phyloP scores from a whole-genome alignment of 2,329 filamentous ascomycete genomes.

The Xenosphaeropsis pyriputrescens region DNA sequence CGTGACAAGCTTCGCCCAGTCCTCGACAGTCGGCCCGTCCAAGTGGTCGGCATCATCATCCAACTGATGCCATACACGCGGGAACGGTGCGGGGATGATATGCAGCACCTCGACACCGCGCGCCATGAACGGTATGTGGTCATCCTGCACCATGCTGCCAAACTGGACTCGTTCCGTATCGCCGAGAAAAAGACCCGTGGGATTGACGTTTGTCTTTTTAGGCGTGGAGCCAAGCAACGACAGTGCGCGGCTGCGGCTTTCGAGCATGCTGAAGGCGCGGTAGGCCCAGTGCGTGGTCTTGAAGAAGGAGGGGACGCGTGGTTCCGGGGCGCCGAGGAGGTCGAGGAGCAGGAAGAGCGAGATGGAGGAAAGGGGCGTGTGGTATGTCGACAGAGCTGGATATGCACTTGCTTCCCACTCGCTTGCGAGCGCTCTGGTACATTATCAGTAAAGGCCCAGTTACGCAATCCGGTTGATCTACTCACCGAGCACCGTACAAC shows the following conservation, averaged over 20 bases:
- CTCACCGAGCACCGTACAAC: conserved; percentile 71
- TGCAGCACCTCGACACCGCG: conserved; percentile 82
- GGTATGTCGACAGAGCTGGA: conserved; percentile 58
- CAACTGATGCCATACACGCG: conserved; percentile 72
- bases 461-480: not conserved
- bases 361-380: conserved; percentile 63
- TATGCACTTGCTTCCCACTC: conserved; percentile 63
- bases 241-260: conserved; percentile 56
- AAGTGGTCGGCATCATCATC: conserved; percentile 75
- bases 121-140: conserved; percentile 81
- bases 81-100: conserved; percentile 75
- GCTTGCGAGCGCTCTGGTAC: conserved; percentile 53
- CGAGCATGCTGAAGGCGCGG: conserved; percentile 55
- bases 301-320: conserved; percentile 73
- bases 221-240: conserved; percentile 43
- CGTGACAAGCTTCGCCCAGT: conserved; percentile 76
- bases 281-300: conserved; percentile 91
- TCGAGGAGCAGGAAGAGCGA: conserved; percentile 86
- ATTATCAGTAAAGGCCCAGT: conserved; percentile 3
- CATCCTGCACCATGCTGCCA: conserved; percentile 55
- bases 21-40: conserved; percentile 63
- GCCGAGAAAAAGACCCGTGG: conserved; percentile 45
- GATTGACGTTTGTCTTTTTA: conserved; percentile 28
- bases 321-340: conserved; percentile 58
- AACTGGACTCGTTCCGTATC: conserved; percentile 43